phyloP scores from a whole-genome alignment of 352 stramenopile species.

The Phytophthora pseudosyringae region DNA sequence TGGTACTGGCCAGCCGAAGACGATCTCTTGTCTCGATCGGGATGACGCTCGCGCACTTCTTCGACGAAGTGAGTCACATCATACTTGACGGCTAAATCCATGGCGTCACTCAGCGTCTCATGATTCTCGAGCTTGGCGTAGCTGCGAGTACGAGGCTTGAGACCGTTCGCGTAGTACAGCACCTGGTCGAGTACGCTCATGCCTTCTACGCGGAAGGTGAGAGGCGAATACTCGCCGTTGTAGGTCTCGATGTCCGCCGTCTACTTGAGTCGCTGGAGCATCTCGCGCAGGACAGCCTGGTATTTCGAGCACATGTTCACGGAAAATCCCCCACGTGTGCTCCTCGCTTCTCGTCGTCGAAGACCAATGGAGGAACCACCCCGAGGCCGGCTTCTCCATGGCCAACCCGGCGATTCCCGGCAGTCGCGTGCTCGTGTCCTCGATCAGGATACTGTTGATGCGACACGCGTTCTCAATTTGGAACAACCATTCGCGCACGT shows the following conservation, averaged over 20 bases:
- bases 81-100: conserved; percentile 6
- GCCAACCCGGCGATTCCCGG: background rate
- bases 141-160: background rate
- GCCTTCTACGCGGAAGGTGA: too few relatives aligned
- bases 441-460: background rate
- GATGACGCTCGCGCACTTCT: background rate
- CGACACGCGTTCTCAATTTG: background rate
- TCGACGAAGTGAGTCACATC: conserved; percentile 10
- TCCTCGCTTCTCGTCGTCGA: background rate
- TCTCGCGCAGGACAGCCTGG: background rate
- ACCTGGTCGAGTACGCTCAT: background rate
- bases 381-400: background rate
- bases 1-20: too few relatives aligned
- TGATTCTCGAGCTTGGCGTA: conserved; percentile 13
- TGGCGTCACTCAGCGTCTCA: background rate
- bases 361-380: background rate
- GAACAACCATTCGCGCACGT: background rate
- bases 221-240: background rate
- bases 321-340: conserved; percentile 7
- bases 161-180: background rate
- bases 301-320: background rate
- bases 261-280: background rate
- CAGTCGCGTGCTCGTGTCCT: background rate
- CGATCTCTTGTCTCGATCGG: conserved; percentile 4
- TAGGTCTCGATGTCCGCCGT: background rate